Evolutionary conservation across 192 early-diverging fungal genomes (phyloP).

Genomic region (Coemansia sp.): DNA sequence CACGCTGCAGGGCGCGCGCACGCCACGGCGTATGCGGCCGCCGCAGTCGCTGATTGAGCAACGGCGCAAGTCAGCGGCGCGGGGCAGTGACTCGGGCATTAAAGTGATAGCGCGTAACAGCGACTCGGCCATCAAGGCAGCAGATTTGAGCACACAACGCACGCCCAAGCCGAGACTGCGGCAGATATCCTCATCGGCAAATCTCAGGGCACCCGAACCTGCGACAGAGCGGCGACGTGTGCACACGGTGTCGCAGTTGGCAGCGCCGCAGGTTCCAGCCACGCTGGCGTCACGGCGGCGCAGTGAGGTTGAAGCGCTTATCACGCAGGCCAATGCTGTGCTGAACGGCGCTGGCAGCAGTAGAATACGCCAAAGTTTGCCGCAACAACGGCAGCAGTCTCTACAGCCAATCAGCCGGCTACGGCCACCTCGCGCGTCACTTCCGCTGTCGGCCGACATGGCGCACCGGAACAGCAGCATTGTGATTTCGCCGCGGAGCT

Average conservation of each 20-base stretch:
- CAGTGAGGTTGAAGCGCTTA: constrained; percentile 44
- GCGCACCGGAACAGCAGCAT: constrained; percentile 5
- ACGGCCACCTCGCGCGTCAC: constrained; percentile 41
- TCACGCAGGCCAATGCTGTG: constrained; percentile 49
- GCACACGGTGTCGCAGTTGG: constrained; percentile 16
- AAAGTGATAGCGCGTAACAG: too few relatives aligned
- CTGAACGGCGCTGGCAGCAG: constrained; percentile 10
- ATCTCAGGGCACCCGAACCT: constrained; percentile 2
- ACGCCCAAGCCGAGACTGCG: constrained; percentile 6
- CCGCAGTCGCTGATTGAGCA: constrained; percentile 10
- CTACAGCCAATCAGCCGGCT: neutral
- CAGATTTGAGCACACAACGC: neutral
- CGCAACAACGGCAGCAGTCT: constrained; percentile 1
- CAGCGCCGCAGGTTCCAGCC: constrained; percentile 9
- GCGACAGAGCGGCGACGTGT: neutral
- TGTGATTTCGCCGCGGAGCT: constrained; percentile 18
- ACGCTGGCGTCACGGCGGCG: constrained; percentile 19
- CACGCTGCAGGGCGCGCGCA: constrained; percentile 3
- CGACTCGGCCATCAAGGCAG: too few relatives aligned
- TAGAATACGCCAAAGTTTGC: constrained; percentile 1
- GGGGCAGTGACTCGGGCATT: constrained; percentile 20
- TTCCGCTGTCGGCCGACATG: constrained; percentile 19
- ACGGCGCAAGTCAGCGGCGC: constrained; percentile 2
- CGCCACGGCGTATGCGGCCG: neutral
- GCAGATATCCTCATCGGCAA: neutral